phyloP scores from a whole-genome alignment of 345 rosid species.

The Syzygium aromaticum region DNA sequence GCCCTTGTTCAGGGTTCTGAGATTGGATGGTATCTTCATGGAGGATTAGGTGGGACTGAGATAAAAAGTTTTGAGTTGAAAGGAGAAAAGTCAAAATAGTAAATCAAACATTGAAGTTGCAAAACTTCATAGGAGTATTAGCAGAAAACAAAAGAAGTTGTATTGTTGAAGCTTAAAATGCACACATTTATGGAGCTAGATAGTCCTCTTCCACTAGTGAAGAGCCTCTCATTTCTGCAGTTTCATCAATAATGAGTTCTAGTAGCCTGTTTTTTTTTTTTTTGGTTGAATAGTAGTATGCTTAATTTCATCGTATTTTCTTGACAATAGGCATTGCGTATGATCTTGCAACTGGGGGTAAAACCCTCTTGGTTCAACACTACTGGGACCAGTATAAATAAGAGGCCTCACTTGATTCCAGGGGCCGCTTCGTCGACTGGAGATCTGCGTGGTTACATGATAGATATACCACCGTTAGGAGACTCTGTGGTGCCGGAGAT shows the following conservation, averaged over 20 bases:
- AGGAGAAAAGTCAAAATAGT: not conserved
- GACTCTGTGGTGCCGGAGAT: conserved; percentile 95
- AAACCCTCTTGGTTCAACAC: conserved; percentile 95
- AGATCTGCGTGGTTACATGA: conserved; percentile 86
- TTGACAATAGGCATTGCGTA: conserved; percentile 60
- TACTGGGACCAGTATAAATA: conserved; percentile 51
- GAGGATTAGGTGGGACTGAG: not conserved
- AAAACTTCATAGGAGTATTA: not conserved
- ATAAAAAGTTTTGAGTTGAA: not conserved
- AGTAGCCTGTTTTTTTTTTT: not conserved
- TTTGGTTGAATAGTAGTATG: not conserved
- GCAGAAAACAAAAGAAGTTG: not conserved
- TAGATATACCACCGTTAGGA: conserved; percentile 68
- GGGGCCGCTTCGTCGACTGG: conserved; percentile 55
- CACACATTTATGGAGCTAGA: not conserved
- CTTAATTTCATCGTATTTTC: not conserved
- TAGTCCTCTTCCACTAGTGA: not conserved
- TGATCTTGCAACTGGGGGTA: conserved; percentile 96
- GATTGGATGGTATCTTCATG: not conserved
- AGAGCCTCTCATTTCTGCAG: not conserved
- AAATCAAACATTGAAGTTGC: not conserved
- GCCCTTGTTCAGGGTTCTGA: not conserved
- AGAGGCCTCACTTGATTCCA: conserved; percentile 71
- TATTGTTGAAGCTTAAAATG: not conserved
- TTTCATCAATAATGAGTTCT: not conserved